Base-by-base conservation (phyloP, 1,284 basidiomycete genomes). In the Moesziomyces globuligerus region DNA sequence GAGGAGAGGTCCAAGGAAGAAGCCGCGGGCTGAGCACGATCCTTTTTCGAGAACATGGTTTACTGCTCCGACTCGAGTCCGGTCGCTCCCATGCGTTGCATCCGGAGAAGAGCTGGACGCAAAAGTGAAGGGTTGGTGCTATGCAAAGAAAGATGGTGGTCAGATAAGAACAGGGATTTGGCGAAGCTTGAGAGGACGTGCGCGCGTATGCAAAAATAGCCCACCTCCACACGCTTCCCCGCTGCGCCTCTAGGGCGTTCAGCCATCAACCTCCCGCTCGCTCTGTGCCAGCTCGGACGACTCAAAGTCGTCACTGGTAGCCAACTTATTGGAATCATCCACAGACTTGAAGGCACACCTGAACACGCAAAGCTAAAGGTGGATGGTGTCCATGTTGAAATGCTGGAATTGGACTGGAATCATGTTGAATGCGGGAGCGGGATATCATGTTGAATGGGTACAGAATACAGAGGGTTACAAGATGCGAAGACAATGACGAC, bases 371-470 rank as follows among this genome's bases (percentile, higher is more conserved):
- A 25, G n/a, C n/a, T n/a, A 40, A 21, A 40, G 28, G 5, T 29
- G 26, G n/a, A 20, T 34, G 38, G 21, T 40, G 23, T 55, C 64
- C 64, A 67, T 67, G 64, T 67, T 67, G 64, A 67, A 67, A 55
- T 55, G 53, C 54, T 68, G 65, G 49, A 57, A 61, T 59, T 58
- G 48, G 42, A 38, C 34, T 41, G 18, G 54, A 37, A 56, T 64
- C 67, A 70, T 70, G 67, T 70, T 70, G 67, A 70, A 64, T 60
- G 67, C 66, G 34, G 54, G 54, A 56, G 57, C 53, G 69, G 69
- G 69, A 67, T 67, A 72, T 72, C 69, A 72, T 72, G 69, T 68
- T 72, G 69, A 72, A 72, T 72, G 68, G 44, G 56, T 62, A 68
- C 53, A 55, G 49, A 67, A 72, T 66, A 66, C 64, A 68, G 36